These are phyloP conservation scores for Saussurea involucrata DNA, from an alignment of 129 eudicot species.

Conservation along the genomic window DNA sequence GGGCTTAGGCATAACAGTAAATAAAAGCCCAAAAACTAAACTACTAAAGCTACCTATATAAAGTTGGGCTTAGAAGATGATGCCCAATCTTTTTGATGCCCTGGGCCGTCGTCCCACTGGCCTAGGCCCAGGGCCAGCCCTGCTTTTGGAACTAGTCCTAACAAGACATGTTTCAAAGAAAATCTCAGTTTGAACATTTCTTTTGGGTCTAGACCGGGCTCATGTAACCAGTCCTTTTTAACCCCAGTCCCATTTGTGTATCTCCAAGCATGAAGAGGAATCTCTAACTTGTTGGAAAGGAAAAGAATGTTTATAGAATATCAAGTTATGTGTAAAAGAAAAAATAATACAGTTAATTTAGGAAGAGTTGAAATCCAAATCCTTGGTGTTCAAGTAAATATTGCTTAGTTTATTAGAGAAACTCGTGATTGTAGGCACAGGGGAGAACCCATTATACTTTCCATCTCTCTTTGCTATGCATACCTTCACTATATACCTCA, in stretches of 20 bases:
- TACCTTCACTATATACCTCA: conserved; percentile 47
- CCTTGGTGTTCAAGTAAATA: conserved; percentile 54
- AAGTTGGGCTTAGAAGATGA: too few species aligned
- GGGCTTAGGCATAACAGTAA: too few species aligned
- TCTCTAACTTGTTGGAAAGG: not conserved
- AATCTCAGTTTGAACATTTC: not conserved
- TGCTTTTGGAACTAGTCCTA: too few species aligned
- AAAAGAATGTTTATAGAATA: not conserved
- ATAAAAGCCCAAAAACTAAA: too few species aligned
- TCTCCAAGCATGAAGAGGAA: not conserved
- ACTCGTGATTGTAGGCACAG: conserved; percentile 45
- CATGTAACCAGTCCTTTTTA: not conserved
- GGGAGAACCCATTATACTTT: conserved; percentile 56
- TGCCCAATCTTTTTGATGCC: too few species aligned
- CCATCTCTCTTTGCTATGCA: conserved; percentile 61
- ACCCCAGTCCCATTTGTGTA: not conserved
- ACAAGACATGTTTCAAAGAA: not conserved
- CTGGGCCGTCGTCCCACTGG: too few species aligned
- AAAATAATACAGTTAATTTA: not conserved
- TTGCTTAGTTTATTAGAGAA: conserved; percentile 40
- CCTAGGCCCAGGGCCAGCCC: too few species aligned
- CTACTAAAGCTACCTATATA: too few species aligned
- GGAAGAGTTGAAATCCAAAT: conserved; percentile 12
- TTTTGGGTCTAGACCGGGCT: not conserved
- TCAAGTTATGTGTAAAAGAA: not conserved